Conservation (phyloP, 1,284 basidiomycete genomes). For the Megacollybia platyphylla region DNA sequence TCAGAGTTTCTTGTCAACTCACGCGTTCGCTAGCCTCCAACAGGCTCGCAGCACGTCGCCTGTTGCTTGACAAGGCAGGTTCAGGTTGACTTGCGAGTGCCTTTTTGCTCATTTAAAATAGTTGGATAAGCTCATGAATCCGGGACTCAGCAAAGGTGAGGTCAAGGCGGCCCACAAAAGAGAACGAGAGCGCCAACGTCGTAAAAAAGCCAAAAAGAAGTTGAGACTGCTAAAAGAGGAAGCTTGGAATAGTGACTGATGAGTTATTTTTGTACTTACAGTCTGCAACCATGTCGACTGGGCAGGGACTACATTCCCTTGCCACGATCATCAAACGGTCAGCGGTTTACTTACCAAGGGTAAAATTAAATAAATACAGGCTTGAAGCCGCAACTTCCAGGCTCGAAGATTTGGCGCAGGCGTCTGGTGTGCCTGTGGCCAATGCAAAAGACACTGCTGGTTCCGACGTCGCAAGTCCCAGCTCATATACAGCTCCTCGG, state of each 20-base stretch:
- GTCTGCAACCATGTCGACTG: conserved; percentile 7
- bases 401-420: conserved; percentile 79
- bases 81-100: conserved; percentile 1
- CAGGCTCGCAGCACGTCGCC: conserved; percentile 53
- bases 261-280: conserved; percentile 2
- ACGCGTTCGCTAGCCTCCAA: conserved; percentile 65
- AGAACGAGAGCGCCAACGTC: conserved; percentile 56
- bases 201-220: conserved; percentile 61
- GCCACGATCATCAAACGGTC: conserved; percentile 79
- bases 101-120: conserved; percentile 14
- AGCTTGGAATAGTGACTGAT: conserved; percentile 10
- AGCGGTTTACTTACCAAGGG: conserved; percentile 10
- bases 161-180: conserved; percentile 53
- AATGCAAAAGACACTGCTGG: conserved; percentile 12
- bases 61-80: conserved; percentile 59
- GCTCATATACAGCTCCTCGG: conserved; percentile 24
- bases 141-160: conserved; percentile 62
- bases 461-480: conserved; percentile 20
- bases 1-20: conserved; percentile 68
- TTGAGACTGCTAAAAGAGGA: conserved; percentile 19
- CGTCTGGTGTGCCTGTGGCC: conserved; percentile 13
- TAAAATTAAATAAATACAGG: conserved; percentile 21
- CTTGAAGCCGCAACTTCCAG: conserved; percentile 90
- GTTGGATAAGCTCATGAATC: conserved; percentile 61
- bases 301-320: conserved; percentile 52